Conservation (phyloP, 176 grass and related monocot genomes). For the Neostapfia colusana region DNA sequence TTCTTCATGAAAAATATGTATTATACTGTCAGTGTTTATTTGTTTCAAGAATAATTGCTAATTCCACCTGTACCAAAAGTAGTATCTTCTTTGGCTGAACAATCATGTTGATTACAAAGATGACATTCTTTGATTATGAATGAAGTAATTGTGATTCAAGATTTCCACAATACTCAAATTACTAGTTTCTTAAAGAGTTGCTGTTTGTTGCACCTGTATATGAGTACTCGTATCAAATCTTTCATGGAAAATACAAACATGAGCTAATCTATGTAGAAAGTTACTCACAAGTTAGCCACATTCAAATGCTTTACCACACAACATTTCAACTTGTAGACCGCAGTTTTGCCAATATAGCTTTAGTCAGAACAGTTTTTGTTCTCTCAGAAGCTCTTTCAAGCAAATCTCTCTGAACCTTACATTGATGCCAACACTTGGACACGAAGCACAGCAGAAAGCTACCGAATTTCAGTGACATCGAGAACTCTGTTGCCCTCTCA, state of each 20-base stretch:
- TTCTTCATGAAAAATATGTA: slow-evolving; percentile 15
- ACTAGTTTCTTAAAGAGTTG: neutral
- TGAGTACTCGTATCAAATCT: neutral
- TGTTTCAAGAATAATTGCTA: slow-evolving; percentile 33
- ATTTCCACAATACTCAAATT: slow-evolving; percentile 5
- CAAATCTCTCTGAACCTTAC: slow-evolving; percentile 48
- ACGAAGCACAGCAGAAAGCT: slow-evolving; percentile 71
- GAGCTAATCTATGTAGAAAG: slow-evolving; percentile 22
- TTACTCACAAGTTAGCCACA: neutral
- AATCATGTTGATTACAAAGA: neutral
- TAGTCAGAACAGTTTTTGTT: slow-evolving; percentile 73
- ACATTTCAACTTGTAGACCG: slow-evolving; percentile 33
- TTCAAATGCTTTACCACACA: slow-evolving; percentile 10
- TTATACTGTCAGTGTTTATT: slow-evolving; percentile 21
- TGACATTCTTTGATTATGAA: neutral
- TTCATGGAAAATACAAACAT: slow-evolving; percentile 4
- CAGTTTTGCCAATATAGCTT: slow-evolving; percentile 77
- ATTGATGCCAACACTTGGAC: slow-evolving; percentile 49
- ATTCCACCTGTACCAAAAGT: slow-evolving; percentile 5
- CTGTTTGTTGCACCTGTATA: neutral
- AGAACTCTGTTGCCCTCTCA: slow-evolving; percentile 53
- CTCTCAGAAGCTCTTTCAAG: slow-evolving; percentile 59
- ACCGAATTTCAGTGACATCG: slow-evolving; percentile 71
- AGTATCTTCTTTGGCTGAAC: slow-evolving; percentile 17
- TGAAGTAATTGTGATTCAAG: neutral